These are phyloP conservation scores for Erythrobasidium yunnanense DNA, from an alignment of 768 basidiomycete genomes.

Conservation along the genomic window DNA sequence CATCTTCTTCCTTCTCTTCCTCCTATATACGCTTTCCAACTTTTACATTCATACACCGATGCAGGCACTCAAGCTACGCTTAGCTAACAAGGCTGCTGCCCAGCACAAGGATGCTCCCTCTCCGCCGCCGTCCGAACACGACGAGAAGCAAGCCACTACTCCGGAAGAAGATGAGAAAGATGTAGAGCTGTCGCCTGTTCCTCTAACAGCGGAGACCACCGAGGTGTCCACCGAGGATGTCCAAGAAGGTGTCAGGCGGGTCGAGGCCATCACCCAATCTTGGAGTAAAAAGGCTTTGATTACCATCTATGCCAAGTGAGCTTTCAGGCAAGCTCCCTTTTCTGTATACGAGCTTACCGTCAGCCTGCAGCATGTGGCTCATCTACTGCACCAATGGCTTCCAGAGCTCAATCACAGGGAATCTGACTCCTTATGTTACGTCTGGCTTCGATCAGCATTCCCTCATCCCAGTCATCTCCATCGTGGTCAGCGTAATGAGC, in stretches of 20 bases:
- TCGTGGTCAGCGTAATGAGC: constrained; percentile 34
- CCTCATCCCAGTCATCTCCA: constrained; percentile 36
- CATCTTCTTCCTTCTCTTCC: too few species aligned
- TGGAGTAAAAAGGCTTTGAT: constrained; percentile 31
- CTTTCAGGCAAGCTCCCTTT: background rate
- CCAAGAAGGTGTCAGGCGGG: constrained; percentile 32
- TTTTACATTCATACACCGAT: too few species aligned
- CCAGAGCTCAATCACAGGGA: constrained; percentile 34
- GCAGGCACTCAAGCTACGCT: too few species aligned
- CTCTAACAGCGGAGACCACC: too few species aligned
- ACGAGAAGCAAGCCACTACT: too few species aligned
- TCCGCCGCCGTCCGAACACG: too few species aligned
- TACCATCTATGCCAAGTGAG: constrained; percentile 32
- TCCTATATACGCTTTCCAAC: too few species aligned
- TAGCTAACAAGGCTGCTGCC: too few species aligned
- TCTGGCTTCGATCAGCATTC: constrained; percentile 37
- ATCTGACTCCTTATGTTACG: constrained; percentile 33
- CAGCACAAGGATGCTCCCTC: too few species aligned
- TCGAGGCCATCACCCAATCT: constrained; percentile 32
- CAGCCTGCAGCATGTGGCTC: constrained; percentile 32
- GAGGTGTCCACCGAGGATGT: too few species aligned
- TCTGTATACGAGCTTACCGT: background rate
- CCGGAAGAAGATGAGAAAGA: too few species aligned
- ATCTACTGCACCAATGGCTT: constrained; percentile 36
- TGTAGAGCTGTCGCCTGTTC: too few species aligned